These are phyloP conservation scores for Diddensiella transvaalensis DNA, from an alignment of 805 yeast genomes.

Conservation along the genomic window DNA sequence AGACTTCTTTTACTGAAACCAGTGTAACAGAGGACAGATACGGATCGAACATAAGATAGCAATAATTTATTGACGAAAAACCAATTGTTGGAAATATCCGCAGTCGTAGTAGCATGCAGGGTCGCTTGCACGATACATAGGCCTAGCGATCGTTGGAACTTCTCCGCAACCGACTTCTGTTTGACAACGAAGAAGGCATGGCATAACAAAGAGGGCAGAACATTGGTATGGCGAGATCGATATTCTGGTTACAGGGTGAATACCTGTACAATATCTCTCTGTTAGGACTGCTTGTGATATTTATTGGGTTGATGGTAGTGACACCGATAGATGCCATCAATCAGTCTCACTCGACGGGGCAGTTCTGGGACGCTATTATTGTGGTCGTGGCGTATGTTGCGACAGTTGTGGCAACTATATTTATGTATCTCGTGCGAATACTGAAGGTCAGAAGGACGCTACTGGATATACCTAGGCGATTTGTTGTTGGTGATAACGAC, in stretches of 20 bases:
- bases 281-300: slow-evolving; percentile 28
- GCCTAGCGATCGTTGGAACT: too few species aligned
- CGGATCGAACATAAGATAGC: slow-evolving; percentile 21
- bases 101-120: too few species aligned
- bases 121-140: too few species aligned
- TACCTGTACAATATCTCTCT: slow-evolving; percentile 31
- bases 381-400: slow-evolving; percentile 68
- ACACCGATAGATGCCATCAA: slow-evolving; percentile 77
- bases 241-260: too few species aligned
- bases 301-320: slow-evolving; percentile 59
- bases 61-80: not conserved
- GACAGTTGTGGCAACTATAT: slow-evolving; percentile 48
- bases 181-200: too few species aligned
- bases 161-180: too few species aligned
- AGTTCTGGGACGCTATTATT: slow-evolving; percentile 77
- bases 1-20: slow-evolving; percentile 19
- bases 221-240: too few species aligned
- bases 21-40: slow-evolving; percentile 25
- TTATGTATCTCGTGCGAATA: slow-evolving; percentile 58
- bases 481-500: slow-evolving; percentile 65
- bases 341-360: slow-evolving; percentile 55
- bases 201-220: too few species aligned
- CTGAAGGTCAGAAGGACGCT: slow-evolving; percentile 54
- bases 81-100: too few species aligned
- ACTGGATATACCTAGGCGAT: slow-evolving; percentile 74